These are phyloP conservation scores for Clarireedia paspali DNA, from an alignment of 2,329 filamentous ascomycete genomes.

Conservation along the genomic window DNA sequence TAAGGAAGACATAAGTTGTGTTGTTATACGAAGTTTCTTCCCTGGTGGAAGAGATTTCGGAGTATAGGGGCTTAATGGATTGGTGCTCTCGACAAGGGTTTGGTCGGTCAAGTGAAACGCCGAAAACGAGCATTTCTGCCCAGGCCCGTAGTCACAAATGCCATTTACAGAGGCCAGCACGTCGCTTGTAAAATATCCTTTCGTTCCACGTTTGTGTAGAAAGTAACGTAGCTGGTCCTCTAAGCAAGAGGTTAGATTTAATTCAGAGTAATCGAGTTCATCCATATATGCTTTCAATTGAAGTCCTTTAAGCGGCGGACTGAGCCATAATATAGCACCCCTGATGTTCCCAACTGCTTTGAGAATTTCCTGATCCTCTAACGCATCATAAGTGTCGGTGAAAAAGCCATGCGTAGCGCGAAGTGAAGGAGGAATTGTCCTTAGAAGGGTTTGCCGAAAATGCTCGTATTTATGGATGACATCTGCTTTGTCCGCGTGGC, in stretches of 20 bases:
- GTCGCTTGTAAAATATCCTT: background rate
- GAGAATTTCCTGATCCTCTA: background rate
- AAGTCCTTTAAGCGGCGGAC: background rate
- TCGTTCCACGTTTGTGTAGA: background rate
- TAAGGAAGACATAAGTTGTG: conserved; percentile 1
- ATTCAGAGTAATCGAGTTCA: background rate
- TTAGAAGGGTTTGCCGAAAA: conserved; percentile 1
- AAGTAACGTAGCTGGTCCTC: conserved; percentile 2
- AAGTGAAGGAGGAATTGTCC: background rate
- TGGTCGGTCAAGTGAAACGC: background rate
- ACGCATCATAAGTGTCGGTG: background rate
- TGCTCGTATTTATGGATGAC: conserved; percentile 3
- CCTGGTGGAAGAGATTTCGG: conserved; percentile 2
- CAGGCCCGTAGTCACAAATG: conserved; percentile 1
- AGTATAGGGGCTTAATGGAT: background rate
- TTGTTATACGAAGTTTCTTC: background rate
- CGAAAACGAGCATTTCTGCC: background rate
- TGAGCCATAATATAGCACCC: conserved; percentile 1
- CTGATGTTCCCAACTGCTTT: conserved; percentile 6
- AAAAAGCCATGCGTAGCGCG: background rate
- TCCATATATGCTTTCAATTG: background rate
- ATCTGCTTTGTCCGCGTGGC: conserved; percentile 3
- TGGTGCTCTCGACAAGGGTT: background rate
- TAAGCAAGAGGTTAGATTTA: background rate
- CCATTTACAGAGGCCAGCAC: background rate